Evolutionary conservation across 75 land plant species (phyloP).

Genomic region (Ceratopteris richardii): DNA sequence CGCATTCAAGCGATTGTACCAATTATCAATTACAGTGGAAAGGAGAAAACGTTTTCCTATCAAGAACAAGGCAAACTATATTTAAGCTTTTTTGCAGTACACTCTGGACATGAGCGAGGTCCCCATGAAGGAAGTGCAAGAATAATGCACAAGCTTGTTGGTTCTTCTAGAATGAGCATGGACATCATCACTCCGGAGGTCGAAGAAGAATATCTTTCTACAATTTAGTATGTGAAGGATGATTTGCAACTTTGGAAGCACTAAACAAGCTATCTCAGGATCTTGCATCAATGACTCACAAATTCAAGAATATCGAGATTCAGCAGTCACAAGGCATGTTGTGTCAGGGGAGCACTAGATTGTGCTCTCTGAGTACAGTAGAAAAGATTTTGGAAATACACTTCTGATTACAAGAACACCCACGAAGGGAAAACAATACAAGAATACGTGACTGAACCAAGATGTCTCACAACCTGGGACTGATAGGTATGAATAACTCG

Average conservation of each 20-base stretch:
- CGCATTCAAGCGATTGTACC: slow-evolving; percentile 80
- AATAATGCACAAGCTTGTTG: slow-evolving; percentile 64
- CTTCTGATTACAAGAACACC: no score
- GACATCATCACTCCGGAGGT: slow-evolving; percentile 33
- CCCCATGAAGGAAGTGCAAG: slow-evolving; percentile 72
- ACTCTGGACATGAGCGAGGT: slow-evolving; percentile 81
- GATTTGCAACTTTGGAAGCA: slow-evolving; percentile 30
- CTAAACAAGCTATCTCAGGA: slow-evolving; percentile 41
- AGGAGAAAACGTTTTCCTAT: slow-evolving; percentile 73
- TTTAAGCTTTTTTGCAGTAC: slow-evolving; percentile 75
- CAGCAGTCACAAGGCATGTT: no score
- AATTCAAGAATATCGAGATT: slow-evolving; percentile 37
- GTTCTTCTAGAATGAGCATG: slow-evolving; percentile 38
- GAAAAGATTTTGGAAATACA: no score
- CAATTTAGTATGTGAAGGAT: slow-evolving; percentile 33
- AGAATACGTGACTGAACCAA: no score
- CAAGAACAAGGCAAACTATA: slow-evolving; percentile 72
- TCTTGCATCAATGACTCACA: slow-evolving; percentile 31
- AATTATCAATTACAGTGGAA: slow-evolving; percentile 70
- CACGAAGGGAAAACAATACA: no score
- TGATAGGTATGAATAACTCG: no score
- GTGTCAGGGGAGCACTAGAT: no score
- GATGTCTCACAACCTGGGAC: no score
- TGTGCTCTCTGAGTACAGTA: no score
- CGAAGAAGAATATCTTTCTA: slow-evolving; percentile 31